Conservation (phyloP, 1,139 yeast genomes). For the Pichia sp. region DNA sequence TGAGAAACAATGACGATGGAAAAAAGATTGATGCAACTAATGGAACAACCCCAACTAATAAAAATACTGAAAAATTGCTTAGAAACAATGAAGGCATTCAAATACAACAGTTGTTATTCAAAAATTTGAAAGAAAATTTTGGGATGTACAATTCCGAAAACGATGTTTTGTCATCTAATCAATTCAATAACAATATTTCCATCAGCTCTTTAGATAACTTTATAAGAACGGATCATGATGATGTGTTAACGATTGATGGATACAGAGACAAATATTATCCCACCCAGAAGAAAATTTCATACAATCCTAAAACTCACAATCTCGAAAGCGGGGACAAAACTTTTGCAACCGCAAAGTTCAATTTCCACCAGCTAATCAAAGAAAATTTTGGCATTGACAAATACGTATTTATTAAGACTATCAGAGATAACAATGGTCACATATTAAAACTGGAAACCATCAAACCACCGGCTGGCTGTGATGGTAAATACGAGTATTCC, state of each 20-base stretch:
- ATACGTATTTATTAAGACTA: conserved; percentile 30
- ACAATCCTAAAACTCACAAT: conserved; percentile 1
- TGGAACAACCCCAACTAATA: not conserved
- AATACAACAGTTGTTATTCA: conserved; percentile 1
- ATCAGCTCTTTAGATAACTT: conserved; percentile 9
- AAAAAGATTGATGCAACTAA: not conserved
- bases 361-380: conserved; percentile 15
- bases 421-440: conserved; percentile 31
- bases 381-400: conserved; percentile 12
- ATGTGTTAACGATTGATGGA: conserved; percentile 8
- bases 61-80: not conserved
- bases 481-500: conserved; percentile 13
- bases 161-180: not conserved
- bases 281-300: conserved; percentile 4
- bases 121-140: conserved; percentile 1
- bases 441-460: conserved; percentile 31
- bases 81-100: not conserved
- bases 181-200: not conserved
- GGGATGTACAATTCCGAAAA: not conserved
- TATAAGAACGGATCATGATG: conserved; percentile 6
- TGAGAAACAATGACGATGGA: not conserved
- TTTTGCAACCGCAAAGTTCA: conserved; percentile 1
- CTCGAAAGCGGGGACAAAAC: not conserved
- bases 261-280: conserved; percentile 8
- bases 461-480: conserved; percentile 12